Conservation (phyloP, 345 rosid species). For the Capsella bursapastoris region DNA sequence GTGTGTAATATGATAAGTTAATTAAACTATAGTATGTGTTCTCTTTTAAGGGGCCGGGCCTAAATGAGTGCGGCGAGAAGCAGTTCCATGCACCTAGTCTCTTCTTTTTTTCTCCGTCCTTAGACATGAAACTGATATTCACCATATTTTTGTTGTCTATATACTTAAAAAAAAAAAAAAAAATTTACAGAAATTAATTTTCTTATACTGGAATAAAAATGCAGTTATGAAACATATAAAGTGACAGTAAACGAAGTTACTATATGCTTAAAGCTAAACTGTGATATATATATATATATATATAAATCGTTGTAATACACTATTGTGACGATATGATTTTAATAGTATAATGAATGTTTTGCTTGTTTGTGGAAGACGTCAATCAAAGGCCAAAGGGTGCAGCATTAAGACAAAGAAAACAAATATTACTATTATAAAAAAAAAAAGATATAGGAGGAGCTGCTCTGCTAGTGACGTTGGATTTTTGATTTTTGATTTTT, state of each 20-base stretch:
- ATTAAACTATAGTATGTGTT: background rate
- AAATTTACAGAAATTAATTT: too few relatives aligned
- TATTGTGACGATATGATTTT: background rate
- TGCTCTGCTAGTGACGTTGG: slow-evolving; percentile 24
- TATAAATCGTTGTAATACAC: background rate
- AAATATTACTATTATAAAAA: background rate
- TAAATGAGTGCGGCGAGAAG: slow-evolving; percentile 20
- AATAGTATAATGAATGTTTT: background rate
- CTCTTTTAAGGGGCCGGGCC: background rate
- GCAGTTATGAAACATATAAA: background rate
- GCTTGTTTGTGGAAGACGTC: slow-evolving; percentile 10
- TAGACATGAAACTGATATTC: slow-evolving; percentile 23
- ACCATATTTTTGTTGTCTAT: background rate
- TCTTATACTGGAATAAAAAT: background rate
- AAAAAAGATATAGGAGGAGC: slow-evolving; percentile 11
- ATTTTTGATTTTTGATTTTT: background rate
- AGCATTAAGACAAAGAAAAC: slow-evolving; percentile 12
- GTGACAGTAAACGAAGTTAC: background rate
- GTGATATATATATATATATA: background rate
- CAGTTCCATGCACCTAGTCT: slow-evolving; percentile 38
- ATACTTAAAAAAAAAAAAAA: background rate
- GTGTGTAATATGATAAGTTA: slow-evolving; percentile 28
- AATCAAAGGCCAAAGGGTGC: background rate
- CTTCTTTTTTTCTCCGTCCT: background rate
- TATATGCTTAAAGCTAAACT: background rate